Conservation (phyloP, 2,329 filamentous ascomycete species). For the Xylaria sp. region DNA sequence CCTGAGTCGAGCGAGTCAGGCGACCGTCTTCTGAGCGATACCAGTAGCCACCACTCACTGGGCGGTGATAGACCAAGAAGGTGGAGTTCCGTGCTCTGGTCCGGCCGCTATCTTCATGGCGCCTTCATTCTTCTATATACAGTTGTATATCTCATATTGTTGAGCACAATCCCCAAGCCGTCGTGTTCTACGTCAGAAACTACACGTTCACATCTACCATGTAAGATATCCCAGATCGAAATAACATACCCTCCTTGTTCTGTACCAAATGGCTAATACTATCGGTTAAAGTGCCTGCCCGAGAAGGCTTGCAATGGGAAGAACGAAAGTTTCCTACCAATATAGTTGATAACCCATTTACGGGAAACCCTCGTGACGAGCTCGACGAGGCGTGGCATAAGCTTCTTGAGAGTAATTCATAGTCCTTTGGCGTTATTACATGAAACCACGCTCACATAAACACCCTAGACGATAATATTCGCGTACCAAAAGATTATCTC, state of each 20-base stretch:
- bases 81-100: not conserved
- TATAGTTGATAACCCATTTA: slow-evolving; percentile 15
- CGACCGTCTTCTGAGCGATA: not conserved
- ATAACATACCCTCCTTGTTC: not conserved
- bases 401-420: slow-evolving; percentile 9
- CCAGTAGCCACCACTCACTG: not conserved
- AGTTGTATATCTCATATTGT: not conserved
- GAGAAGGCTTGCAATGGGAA: slow-evolving; percentile 13
- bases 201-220: not conserved
- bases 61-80: not conserved
- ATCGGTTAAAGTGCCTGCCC: slow-evolving; percentile 1
- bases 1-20: not conserved
- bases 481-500: slow-evolving; percentile 10
- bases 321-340: slow-evolving; percentile 9
- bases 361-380: slow-evolving; percentile 8
- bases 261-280: not conserved
- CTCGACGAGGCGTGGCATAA: slow-evolving; percentile 17
- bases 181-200: not conserved
- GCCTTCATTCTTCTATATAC: not conserved
- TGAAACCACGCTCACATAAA: not conserved
- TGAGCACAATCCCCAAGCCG: not conserved
- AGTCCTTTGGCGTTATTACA: not conserved
- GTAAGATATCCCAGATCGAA: not conserved
- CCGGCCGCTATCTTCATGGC: not conserved
- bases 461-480: slow-evolving; percentile 15